Evolutionary conservation across 78 protist genomes (phyloP), one percentile per base, ranked within the genome.

Genomic region (Planoprotostelium fungivorum): DNA sequence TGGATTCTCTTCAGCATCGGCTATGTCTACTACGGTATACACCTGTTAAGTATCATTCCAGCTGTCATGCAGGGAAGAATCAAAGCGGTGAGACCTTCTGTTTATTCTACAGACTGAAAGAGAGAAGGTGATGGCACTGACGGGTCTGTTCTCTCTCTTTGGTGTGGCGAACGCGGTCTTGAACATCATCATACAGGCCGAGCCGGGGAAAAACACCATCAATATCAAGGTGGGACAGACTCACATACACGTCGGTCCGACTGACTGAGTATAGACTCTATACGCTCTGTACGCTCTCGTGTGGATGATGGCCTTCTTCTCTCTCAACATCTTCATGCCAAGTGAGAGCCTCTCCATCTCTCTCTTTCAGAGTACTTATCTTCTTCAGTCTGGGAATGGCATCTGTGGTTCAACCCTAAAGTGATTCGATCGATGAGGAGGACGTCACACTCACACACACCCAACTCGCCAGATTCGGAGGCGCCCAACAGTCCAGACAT

Each of bases 381-480:
- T 51, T 51, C 16, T 51, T 16, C 73, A 51, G 73, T n/a, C n/a
- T n/a, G n/a, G n/a, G n/a, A n/a, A n/a, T n/a, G n/a, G n/a, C n/a
- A n/a, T n/a, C n/a, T n/a, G 73, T 51, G 73, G 73, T 51, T 51
- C 73, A 51, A 51, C 73, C 73, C 73, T 51, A 51, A 51, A 51
- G 5, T 51, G 73, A 51, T 51, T 51, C 73, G 16, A 25, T 51
- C 73, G 5, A 51, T 51, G 73, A 16, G 5, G 73, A 51, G n/a
- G n/a, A n/a, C n/a, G n/a, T n/a, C n/a, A n/a, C n/a, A n/a, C n/a
- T n/a, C n/a, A n/a, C n/a, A n/a, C n/a, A n/a, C n/a, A n/a, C n/a
- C n/a, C n/a, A n/a, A n/a, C n/a, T n/a, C n/a, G n/a, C n/a, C n/a
- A n/a, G n/a, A n/a, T n/a, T n/a, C n/a, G n/a, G n/a, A n/a, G n/a